Base-by-base conservation (phyloP, 2,329 filamentous ascomycete genomes). In the Clarireedia monteithiana region DNA sequence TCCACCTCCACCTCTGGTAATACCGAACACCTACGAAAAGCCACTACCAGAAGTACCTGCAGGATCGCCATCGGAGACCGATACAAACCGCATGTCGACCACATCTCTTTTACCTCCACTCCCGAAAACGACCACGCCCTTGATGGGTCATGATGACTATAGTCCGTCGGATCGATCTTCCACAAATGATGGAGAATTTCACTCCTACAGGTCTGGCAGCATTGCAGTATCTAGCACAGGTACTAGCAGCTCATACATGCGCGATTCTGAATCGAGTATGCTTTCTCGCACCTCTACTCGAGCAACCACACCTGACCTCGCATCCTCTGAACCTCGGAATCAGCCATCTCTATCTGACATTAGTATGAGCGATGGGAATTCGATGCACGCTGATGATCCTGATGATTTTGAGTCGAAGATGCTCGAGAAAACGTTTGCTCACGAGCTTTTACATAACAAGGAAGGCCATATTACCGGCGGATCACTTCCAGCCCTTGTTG, bases 401-500 rank as follows among this genome's bases (percentile, higher is more conserved):
- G 85, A 89, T 38, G 91, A 95, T 49, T 83, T 86, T 0, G 92
- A 96, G 69, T 86, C 82, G 4, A 86, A 86, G 65, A 75, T 96
- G n/a, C 75, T 96, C n/a, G 89, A 91, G 68, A 95, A 88, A 72
- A 96, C 91, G 0, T 96, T 83, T 66, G 89, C 90, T 0, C 89
- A 96, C 66, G 92, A 99, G 68, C 78, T 99, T 48, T 84, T 96
- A 66, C 87, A 89, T 70, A 96, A 95, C 74, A 95, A 95, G 70
- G 92, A 97, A 63, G 91, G 92, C 1, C 88, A 95, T 60, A 86
- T 99, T n/a, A 89, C 89, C 44, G 94, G 94, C 48, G 94, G 94
- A 14, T 95, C 91, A 3, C 79, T 99, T 12, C 84, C 88, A 5
- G 94, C 94, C 2, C 76, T 99, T 27, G 86, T 99, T n/a, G 94